Percentiles rank a stretch among this genome's conserved stretches.
Conservation (phyloP, 2,329 filamentous ascomycete genomes). For the Trichoderma brevicompactum region DNA sequence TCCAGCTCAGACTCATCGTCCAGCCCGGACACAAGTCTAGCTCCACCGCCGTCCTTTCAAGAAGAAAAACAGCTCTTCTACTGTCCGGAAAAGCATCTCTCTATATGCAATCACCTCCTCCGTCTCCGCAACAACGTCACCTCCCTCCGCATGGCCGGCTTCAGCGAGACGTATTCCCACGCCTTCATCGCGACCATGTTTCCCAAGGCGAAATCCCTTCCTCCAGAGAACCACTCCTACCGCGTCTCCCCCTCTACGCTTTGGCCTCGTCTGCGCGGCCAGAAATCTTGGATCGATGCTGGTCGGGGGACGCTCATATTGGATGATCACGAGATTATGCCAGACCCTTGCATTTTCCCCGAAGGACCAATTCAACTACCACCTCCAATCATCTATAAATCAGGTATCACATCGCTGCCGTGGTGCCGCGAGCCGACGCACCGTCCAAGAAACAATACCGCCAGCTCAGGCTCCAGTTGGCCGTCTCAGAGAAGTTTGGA, state of each 20-base stretch:
- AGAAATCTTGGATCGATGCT: slow-evolving; percentile 38
- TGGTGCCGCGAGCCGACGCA: not conserved
- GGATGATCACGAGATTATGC: slow-evolving; percentile 34
- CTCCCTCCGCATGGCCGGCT: slow-evolving; percentile 45
- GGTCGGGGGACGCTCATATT: slow-evolving; percentile 34
- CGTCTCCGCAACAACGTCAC: slow-evolving; percentile 39
- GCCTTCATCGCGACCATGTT: slow-evolving; percentile 39
- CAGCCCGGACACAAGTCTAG: not conserved
- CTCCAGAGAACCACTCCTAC: slow-evolving; percentile 33
- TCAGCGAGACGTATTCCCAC: slow-evolving; percentile 40
- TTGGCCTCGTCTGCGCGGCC: slow-evolving; percentile 40
- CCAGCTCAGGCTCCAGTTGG: slow-evolving; percentile 14
- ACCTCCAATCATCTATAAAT: slow-evolving; percentile 32
- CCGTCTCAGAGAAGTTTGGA: slow-evolving; percentile 17
- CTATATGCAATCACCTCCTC: slow-evolving; percentile 41
- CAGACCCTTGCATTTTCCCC: slow-evolving; percentile 15
- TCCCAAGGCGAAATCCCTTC: slow-evolving; percentile 17
- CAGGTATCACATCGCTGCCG: slow-evolving; percentile 7
- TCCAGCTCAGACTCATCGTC: slow-evolving; percentile 5
- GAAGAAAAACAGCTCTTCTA: slow-evolving; percentile 30
- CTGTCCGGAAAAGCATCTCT: slow-evolving; percentile 41
- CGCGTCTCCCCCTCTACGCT: slow-evolving; percentile 40
- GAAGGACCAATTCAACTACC: slow-evolving; percentile 38
- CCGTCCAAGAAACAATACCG: slow-evolving; percentile 11
- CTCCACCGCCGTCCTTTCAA: not conserved